Conservation (phyloP, 371 early-diverging fungal species). For the Syncephalis fuscata region DNA sequence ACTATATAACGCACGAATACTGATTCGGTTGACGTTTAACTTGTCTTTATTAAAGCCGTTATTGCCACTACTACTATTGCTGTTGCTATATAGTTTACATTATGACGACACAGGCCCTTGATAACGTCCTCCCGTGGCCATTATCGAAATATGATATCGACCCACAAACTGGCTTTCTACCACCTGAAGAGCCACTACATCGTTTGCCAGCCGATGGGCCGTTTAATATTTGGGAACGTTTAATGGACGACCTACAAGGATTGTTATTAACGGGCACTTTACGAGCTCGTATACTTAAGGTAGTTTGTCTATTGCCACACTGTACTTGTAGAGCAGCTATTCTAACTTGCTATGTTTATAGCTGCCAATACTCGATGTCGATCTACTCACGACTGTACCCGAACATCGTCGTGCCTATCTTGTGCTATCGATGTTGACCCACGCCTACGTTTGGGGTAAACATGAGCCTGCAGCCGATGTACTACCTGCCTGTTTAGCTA, state of each 20-base stretch:
- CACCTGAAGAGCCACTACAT: too few relatives aligned
- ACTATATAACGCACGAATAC: too few relatives aligned
- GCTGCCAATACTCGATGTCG: slow-evolving; percentile 59
- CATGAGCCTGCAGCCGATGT: slow-evolving; percentile 59
- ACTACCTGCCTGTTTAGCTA: slow-evolving; percentile 64
- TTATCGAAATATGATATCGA: too few relatives aligned
- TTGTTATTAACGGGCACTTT: slow-evolving; percentile 63
- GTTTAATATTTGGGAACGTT: slow-evolving; percentile 79
- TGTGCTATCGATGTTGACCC: slow-evolving; percentile 73
- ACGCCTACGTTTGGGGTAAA: slow-evolving; percentile 86
- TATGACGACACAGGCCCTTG: too few relatives aligned
- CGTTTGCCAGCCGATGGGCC: slow-evolving; percentile 20
- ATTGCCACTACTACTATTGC: too few relatives aligned
- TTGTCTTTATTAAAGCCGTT: too few relatives aligned
- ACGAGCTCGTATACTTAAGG: slow-evolving; percentile 51
- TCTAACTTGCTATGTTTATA: slow-evolving; percentile 10
- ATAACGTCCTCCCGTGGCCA: too few relatives aligned
- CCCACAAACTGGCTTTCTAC: too few relatives aligned
- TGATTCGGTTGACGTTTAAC: too few relatives aligned
- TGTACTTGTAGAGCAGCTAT: background rate
- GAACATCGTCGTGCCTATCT: slow-evolving; percentile 77
- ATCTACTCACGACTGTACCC: slow-evolving; percentile 27
- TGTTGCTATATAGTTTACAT: too few relatives aligned
- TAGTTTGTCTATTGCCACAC: slow-evolving; percentile 12
- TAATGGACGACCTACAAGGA: slow-evolving; percentile 60